These are phyloP conservation scores for Kazachstania bromeliacearum DNA, from an alignment of 805 yeast genomes.

Conservation along the genomic window DNA sequence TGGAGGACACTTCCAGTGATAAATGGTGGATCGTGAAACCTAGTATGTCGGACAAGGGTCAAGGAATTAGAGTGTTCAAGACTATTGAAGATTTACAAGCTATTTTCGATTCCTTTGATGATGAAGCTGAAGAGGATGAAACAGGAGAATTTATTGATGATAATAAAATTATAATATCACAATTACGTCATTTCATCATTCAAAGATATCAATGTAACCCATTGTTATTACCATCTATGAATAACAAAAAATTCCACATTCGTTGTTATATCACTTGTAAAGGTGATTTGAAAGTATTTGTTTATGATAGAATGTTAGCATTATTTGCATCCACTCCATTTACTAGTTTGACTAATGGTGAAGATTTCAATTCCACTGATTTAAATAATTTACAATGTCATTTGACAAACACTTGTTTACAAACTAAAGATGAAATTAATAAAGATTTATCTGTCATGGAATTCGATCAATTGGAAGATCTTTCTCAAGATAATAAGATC, in stretches of 20 bases:
- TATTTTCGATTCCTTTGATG: constrained; percentile 81
- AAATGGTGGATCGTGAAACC: constrained; percentile 85
- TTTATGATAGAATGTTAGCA: constrained; percentile 70
- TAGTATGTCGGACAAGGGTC: constrained; percentile 94
- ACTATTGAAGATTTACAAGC: constrained; percentile 71
- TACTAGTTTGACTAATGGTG: constrained; percentile 10
- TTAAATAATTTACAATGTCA: constrained; percentile 55
- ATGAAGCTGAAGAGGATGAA: constrained; percentile 51
- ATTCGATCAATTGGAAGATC: constrained; percentile 46
- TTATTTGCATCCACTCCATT: constrained; percentile 62
- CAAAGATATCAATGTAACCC: constrained; percentile 74
- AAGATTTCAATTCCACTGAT: constrained; percentile 24
- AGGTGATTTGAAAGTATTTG: constrained; percentile 70
- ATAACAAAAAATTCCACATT: constrained; percentile 74
- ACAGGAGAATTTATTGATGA: constrained; percentile 33
- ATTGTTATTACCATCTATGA: constrained; percentile 50
- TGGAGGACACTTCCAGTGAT: constrained; percentile 39
- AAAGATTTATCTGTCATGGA: constrained; percentile 45
- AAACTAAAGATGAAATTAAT: constrained; percentile 41
- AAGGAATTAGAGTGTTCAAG: constrained; percentile 79
- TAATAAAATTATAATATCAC: constrained; percentile 73
- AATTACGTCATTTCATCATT: constrained; percentile 80
- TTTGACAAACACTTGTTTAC: constrained; percentile 89
- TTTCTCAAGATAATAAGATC: constrained; percentile 30
- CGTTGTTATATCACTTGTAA: constrained; percentile 71